These are phyloP conservation scores for Aurantiochytrium sp. DNA, from an alignment of 108 stramenopile genomes.

Conservation along the genomic window DNA sequence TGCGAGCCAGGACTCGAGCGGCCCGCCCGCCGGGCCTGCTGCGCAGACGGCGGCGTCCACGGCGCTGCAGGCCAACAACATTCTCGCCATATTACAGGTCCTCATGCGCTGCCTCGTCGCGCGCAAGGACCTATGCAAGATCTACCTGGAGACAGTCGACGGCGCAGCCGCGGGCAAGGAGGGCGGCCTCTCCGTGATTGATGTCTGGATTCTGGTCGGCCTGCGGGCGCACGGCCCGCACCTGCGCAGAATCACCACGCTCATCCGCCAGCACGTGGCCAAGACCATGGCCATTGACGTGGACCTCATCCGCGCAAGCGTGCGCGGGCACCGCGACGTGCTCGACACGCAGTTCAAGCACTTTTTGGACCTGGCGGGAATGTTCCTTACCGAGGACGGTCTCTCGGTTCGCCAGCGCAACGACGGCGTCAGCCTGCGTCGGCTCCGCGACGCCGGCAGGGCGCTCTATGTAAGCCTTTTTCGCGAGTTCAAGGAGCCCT, in stretches of 20 bases:
- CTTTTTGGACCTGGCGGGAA: background rate
- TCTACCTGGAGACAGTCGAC: background rate
- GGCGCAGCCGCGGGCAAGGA: background rate
- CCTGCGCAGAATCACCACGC: background rate
- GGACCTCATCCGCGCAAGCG: background rate
- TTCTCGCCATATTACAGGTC: background rate
- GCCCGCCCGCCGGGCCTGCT: too few relatives aligned
- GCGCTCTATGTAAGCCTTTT: background rate
- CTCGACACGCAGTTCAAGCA: conserved; percentile 16
- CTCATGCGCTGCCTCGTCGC: background rate
- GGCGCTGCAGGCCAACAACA: background rate
- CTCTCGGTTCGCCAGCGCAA: background rate
- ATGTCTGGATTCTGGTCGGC: background rate
- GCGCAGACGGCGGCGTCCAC: background rate
- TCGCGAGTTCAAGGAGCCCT: background rate
- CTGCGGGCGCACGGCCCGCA: background rate
- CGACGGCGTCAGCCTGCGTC: background rate
- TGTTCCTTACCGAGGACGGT: background rate
- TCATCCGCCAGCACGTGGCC: background rate
- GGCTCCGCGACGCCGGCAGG: background rate
- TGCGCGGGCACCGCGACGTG: background rate
- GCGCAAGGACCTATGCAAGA: background rate
- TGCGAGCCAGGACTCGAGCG: background rate
- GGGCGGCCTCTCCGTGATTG: background rate
- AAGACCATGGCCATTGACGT: background rate